phyloP scores from a whole-genome alignment of 2,329 filamentous ascomycete genomes.

The Alternaria sp. region DNA sequence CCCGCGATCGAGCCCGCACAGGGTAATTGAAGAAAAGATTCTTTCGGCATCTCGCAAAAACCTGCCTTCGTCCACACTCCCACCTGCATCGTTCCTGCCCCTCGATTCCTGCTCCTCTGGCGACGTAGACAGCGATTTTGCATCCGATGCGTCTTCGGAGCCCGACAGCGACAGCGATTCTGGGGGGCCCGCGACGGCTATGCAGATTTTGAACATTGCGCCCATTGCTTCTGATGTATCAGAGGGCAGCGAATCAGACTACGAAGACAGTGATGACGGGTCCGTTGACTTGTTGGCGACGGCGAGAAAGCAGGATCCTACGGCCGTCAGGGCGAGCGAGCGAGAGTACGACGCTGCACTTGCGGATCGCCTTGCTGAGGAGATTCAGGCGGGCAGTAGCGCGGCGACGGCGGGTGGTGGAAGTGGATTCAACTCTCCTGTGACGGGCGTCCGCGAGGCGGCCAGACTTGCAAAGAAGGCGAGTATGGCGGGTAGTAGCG shows the following conservation, averaged over 20 bases:
- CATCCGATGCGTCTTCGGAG: conserved; percentile 48
- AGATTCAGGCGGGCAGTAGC: conserved; percentile 59
- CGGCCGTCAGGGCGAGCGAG: conserved; percentile 52
- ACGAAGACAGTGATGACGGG: conserved; percentile 50
- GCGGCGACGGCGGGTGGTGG: conserved; percentile 61
- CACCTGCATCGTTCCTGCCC: conserved; percentile 56
- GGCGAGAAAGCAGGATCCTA: conserved; percentile 55
- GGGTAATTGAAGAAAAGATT: conserved; percentile 70
- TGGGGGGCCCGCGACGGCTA: conserved; percentile 31
- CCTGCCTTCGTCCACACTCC: conserved; percentile 56
- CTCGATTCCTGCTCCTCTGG: conserved; percentile 49
- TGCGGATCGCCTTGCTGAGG: conserved; percentile 58
- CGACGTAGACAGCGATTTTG: conserved; percentile 48
- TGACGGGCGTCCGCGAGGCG: too few relatives aligned
- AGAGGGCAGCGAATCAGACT: conserved; percentile 24
- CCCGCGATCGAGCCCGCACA: conserved; percentile 17
- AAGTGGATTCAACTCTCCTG: conserved; percentile 52
- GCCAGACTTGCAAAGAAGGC: background rate
- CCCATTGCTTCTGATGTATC: conserved; percentile 17
- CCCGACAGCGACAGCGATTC: conserved; percentile 13
- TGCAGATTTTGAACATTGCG: conserved; percentile 43
- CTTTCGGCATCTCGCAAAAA: conserved; percentile 73
- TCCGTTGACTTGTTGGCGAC: conserved; percentile 57
- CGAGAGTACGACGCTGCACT: conserved; percentile 59
- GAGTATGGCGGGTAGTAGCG: background rate